Conservation (phyloP, 257 asterid species). For the Coffea canephora region DNA sequence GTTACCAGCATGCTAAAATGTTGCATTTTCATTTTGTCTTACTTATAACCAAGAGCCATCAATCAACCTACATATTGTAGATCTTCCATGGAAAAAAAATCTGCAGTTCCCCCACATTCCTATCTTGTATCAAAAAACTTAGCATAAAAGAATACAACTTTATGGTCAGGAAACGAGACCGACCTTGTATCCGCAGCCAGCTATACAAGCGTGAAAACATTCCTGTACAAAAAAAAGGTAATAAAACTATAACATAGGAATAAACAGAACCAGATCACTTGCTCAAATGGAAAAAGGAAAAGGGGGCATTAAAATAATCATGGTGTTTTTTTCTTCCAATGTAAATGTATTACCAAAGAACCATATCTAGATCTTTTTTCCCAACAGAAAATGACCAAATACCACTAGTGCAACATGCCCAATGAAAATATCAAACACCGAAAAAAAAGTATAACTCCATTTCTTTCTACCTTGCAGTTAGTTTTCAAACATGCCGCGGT, state of each 20-base stretch:
- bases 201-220: conserved; percentile 70
- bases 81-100: background rate
- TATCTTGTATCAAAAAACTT: background rate
- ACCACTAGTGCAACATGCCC: background rate
- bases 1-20: background rate
- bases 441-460: background rate
- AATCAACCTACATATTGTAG: background rate
- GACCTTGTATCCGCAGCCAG: conserved; percentile 84
- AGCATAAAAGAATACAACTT: conserved; percentile 2
- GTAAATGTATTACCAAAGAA: background rate
- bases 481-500: background rate
- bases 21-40: background rate
- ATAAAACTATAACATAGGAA: background rate
- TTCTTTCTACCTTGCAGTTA: background rate
- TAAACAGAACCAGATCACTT: background rate
- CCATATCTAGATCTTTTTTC: background rate
- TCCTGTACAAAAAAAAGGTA: conserved; percentile 40
- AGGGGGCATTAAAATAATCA: background rate
- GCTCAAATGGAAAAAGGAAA: background rate
- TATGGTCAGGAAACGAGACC: conserved; percentile 17
- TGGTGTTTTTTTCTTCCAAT: background rate
- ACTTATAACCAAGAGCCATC: background rate
- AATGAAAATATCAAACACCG: background rate
- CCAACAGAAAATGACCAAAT: background rate
- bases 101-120: background rate